Percentiles rank a stretch among this genome's conserved stretches.
Conservation (phyloP, 2,329 filamentous ascomycete genomes). For the Paraphoma chrysanthemicola region DNA sequence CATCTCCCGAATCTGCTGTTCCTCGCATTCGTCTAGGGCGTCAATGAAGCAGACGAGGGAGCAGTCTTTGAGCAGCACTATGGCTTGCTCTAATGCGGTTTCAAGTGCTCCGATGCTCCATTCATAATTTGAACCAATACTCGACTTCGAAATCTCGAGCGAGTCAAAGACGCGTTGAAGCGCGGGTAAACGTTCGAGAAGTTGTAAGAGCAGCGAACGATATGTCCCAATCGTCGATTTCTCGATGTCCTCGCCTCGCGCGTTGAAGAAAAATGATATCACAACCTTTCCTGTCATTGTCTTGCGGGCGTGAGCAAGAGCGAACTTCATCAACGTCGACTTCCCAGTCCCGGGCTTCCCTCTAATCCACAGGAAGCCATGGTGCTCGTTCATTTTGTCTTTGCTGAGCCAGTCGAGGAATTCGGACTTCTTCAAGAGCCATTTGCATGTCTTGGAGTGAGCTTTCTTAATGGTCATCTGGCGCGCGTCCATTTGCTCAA, state of each 20-base stretch:
- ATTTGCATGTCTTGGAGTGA: conserved; percentile 50
- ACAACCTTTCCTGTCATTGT: conserved; percentile 9
- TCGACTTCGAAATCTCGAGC: conserved; percentile 3
- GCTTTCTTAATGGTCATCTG: conserved; percentile 48
- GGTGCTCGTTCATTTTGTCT: conserved; percentile 31
- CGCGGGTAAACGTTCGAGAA: conserved; percentile 23
- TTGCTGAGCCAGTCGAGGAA: conserved; percentile 48
- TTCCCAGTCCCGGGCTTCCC: conserved; percentile 51
- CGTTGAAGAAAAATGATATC: conserved; percentile 37
- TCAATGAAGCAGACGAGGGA: conserved; percentile 45
- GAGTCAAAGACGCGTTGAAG: conserved; percentile 12
- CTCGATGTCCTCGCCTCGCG: conserved; percentile 27
- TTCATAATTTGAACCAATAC: conserved; percentile 1
- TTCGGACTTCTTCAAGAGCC: conserved; percentile 36
- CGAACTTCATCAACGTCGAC: conserved; percentile 52
- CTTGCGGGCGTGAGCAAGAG: conserved; percentile 9
- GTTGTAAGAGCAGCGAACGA: conserved; percentile 32
- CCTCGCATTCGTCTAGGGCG: conserved; percentile 59
- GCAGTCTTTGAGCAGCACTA: conserved; percentile 13
- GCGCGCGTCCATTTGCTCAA: conserved; percentile 50
- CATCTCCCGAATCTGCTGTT: conserved; percentile 53
- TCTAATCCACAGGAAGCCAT: conserved; percentile 57
- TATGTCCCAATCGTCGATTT: conserved; percentile 31
- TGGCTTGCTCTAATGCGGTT: conserved; percentile 23
- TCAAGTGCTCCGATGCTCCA: conserved; percentile 21